A percentile compares a stretch with the other conserved stretches of the same genome.
These are phyloP conservation scores for Periconia sp. DNA, from an alignment of 2,329 filamentous ascomycete species.

Conservation along the genomic window DNA sequence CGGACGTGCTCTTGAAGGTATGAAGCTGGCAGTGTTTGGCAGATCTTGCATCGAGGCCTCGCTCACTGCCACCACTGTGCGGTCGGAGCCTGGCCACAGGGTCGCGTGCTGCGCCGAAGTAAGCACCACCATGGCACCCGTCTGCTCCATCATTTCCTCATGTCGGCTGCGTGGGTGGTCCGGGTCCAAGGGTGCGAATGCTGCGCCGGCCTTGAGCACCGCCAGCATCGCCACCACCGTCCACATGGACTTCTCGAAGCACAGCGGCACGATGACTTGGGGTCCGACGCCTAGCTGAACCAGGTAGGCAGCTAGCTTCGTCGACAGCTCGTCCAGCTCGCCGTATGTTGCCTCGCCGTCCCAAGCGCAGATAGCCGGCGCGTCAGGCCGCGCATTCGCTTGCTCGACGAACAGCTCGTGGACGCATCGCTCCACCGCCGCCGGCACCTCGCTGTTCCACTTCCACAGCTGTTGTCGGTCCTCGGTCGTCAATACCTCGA, in stretches of 20 bases:
- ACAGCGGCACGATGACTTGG: constrained; percentile 12
- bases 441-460: background rate
- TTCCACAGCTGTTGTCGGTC: background rate
- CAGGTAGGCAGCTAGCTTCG: background rate
- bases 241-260: constrained; percentile 20
- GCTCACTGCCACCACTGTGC: no score
- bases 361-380: constrained; percentile 6
- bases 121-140: no score
- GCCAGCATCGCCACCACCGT: constrained; percentile 20
- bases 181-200: background rate
- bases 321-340: background rate
- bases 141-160: no score
- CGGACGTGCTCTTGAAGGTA: no score
- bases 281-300: background rate
- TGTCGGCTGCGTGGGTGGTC: background rate
- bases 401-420: constrained; percentile 13
- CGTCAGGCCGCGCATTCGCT: constrained; percentile 4
- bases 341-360: background rate
- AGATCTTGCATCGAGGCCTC: no score
- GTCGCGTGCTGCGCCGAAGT: no score
- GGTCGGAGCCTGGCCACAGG: no score
- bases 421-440: constrained; percentile 6
- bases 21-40: no score
- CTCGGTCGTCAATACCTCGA: no score
- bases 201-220: constrained; percentile 21